Conservation (phyloP, 768 basidiomycete species). For the Pholiota microspora region DNA sequence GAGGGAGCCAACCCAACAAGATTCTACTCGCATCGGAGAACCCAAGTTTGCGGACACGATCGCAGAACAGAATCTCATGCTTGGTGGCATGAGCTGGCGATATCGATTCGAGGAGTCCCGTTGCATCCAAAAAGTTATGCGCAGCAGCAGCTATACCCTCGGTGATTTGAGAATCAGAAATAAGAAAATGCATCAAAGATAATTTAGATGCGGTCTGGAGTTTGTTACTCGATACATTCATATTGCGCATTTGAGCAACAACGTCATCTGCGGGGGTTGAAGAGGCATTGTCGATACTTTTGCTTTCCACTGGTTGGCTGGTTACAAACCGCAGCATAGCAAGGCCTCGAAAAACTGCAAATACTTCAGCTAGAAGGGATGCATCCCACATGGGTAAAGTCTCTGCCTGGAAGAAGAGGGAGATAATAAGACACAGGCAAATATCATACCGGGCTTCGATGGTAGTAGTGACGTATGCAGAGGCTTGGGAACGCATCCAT, state of each 20-base stretch:
- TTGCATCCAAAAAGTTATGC: slow-evolving; percentile 68
- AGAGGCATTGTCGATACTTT: slow-evolving; percentile 9
- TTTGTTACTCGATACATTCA: slow-evolving; percentile 63
- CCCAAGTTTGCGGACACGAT: slow-evolving; percentile 61
- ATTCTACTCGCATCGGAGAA: slow-evolving; percentile 61
- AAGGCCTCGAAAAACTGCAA: slow-evolving; percentile 77
- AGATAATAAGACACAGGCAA: slow-evolving; percentile 57
- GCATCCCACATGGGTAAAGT: slow-evolving; percentile 65
- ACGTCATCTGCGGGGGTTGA: slow-evolving; percentile 54
- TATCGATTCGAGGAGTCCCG: slow-evolving; percentile 64
- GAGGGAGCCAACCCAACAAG: slow-evolving; percentile 74
- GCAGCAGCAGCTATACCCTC: slow-evolving; percentile 55
- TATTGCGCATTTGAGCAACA: slow-evolving; percentile 63
- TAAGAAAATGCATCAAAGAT: slow-evolving; percentile 63
- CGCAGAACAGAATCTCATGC: slow-evolving; percentile 72
- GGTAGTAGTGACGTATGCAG: slow-evolving; percentile 60
- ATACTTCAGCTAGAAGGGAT: slow-evolving; percentile 65
- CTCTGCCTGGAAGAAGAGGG: slow-evolving; percentile 72
- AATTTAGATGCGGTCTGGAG: slow-evolving; percentile 48
- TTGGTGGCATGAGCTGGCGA: slow-evolving; percentile 67
- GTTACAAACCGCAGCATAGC: slow-evolving; percentile 65
- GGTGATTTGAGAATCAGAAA: slow-evolving; percentile 49
- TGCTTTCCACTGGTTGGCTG: slow-evolving; percentile 49
- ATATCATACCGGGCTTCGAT: slow-evolving; percentile 77
- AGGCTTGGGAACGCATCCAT: slow-evolving; percentile 60